Evolutionary conservation across 495 filamentous ascomycete species (phyloP).

Genomic region (Hyaloscypha bicolor): DNA sequence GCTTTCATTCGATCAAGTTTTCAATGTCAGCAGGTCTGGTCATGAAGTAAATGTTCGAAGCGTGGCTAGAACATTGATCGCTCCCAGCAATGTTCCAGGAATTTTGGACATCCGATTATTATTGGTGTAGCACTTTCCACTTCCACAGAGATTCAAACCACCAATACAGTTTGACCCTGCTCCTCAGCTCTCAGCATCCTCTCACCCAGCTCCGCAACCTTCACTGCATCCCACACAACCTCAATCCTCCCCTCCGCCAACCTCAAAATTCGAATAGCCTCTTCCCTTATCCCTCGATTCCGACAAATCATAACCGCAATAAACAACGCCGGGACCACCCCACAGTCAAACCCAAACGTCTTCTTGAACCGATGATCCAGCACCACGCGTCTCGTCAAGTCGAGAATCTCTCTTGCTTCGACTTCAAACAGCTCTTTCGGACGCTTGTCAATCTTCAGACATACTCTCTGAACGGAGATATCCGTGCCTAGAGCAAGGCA

Average conservation of each 20-base stretch:
- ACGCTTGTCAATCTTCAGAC: background rate
- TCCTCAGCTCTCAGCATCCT: background rate
- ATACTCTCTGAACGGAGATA: slow-evolving; percentile 3
- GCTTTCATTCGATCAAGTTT: too few species aligned
- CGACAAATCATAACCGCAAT: slow-evolving; percentile 4
- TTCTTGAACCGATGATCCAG: slow-evolving; percentile 10
- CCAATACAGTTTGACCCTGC: background rate
- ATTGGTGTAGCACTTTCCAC: too few species aligned
- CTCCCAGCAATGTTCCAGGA: too few species aligned
- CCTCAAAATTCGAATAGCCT: slow-evolving; percentile 15
- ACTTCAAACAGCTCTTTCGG: background rate
- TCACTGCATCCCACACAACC: slow-evolving; percentile 8
- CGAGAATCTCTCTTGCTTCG: slow-evolving; percentile 12
- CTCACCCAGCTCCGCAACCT: slow-evolving; percentile 9
- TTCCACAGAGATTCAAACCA: background rate
- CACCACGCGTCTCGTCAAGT: background rate
- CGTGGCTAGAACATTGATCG: too few species aligned
- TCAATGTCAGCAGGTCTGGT: too few species aligned
- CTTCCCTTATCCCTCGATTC: slow-evolving; percentile 1
- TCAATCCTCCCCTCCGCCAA: slow-evolving; percentile 7
- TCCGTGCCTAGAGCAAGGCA: slow-evolving; percentile 5
- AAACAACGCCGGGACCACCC: slow-evolving; percentile 17
- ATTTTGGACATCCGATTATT: too few species aligned
- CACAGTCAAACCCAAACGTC: slow-evolving; percentile 21
- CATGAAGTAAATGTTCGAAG: too few species aligned